Evolutionary conservation across 805 yeast species (phyloP).

Genomic region (Spathaspora sp.): DNA sequence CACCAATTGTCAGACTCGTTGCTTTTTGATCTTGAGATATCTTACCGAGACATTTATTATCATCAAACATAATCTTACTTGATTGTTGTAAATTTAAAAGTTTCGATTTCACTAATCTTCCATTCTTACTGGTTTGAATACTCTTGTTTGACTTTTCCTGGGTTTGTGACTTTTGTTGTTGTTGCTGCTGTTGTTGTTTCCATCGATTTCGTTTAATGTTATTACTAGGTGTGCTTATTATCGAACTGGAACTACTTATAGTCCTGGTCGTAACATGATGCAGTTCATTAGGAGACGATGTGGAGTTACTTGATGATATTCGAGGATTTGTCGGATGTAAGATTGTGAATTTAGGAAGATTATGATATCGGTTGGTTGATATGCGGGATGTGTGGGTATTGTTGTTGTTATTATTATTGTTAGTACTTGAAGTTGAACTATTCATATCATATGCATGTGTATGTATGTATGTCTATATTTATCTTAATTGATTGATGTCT

Average conservation of each 20-base stretch:
- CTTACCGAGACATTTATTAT: background rate
- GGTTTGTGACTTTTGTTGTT: slow-evolving; percentile 6
- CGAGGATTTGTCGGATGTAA: background rate
- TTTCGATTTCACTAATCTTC: slow-evolving; percentile 30
- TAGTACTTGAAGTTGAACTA: background rate
- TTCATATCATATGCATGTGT: background rate
- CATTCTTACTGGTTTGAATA: slow-evolving; percentile 18
- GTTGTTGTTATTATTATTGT: background rate
- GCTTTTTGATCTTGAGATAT: background rate
- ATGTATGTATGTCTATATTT: background rate
- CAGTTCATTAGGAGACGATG: background rate
- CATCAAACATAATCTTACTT: slow-evolving; percentile 19
- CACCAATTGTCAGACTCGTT: background rate
- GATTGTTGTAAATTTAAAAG: slow-evolving; percentile 38
- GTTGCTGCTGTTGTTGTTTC: slow-evolving; percentile 15
- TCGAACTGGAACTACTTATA: slow-evolving; percentile 34
- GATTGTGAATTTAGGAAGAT: slow-evolving; percentile 4
- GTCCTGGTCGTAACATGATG: slow-evolving; percentile 21
- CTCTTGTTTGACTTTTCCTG: background rate
- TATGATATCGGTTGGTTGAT: background rate
- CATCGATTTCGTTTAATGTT: slow-evolving; percentile 31
- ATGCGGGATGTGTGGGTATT: background rate
- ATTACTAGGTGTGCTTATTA: slow-evolving; percentile 41
- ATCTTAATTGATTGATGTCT: background rate
- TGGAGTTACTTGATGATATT: background rate